Percentiles rank a stretch among this genome's conserved stretches.
These are phyloP conservation scores for Glaciozyma martinii DNA, from an alignment of 768 basidiomycete genomes.

Conservation along the genomic window DNA sequence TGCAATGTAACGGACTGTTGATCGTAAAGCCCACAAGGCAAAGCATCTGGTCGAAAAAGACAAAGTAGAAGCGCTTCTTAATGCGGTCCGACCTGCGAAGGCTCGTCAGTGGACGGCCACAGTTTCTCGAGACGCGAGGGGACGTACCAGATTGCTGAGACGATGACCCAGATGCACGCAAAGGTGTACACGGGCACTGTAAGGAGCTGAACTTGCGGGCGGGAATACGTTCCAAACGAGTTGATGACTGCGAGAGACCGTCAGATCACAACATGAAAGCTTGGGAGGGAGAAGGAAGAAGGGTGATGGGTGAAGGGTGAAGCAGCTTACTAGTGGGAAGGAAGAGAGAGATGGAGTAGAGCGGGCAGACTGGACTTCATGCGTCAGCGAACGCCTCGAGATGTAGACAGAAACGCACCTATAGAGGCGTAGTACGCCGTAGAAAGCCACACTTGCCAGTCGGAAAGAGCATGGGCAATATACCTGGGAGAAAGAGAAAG, in stretches of 20 bases:
- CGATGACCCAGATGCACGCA: slow-evolving; percentile 29
- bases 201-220: slow-evolving; percentile 21
- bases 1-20: slow-evolving; percentile 9
- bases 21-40: slow-evolving; percentile 33
- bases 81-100: neutral
- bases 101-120: neutral
- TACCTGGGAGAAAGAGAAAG: slow-evolving; percentile 17
- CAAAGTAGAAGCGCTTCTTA: neutral
- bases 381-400: too few relatives aligned
- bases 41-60: slow-evolving; percentile 10
- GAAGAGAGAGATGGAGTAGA: slow-evolving; percentile 20
- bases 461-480: slow-evolving; percentile 22
- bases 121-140: too few relatives aligned
- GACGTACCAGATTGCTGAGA: neutral
- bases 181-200: slow-evolving; percentile 30
- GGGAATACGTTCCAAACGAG: too few relatives aligned
- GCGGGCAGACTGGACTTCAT: neutral
- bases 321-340: slow-evolving; percentile 11
- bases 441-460: slow-evolving; percentile 29
- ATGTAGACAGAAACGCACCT: too few relatives aligned
- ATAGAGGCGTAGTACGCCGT: slow-evolving; percentile 7
- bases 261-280: too few relatives aligned
- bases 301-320: too few relatives aligned
- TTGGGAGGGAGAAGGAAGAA: too few relatives aligned
- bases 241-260: too few relatives aligned